These are phyloP conservation scores for Phtheirospermum japonicum DNA, from an alignment of 257 asterid species.

Conservation along the genomic window DNA sequence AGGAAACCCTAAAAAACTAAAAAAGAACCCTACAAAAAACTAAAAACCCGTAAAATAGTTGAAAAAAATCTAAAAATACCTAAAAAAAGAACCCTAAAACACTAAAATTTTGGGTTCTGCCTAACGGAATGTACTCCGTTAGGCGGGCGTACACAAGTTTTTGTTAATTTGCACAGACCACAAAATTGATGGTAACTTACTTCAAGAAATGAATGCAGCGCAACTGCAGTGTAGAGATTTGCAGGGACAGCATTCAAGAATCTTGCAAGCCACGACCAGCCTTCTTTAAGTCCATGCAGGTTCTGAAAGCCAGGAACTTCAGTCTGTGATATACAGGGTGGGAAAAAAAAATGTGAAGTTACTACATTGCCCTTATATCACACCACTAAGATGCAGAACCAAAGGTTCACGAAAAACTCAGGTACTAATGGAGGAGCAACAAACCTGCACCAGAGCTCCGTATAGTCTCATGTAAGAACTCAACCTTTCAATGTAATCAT, in stretches of 20 bases:
- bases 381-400: not conserved
- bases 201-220: conserved; percentile 70
- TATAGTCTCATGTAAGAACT: conserved; percentile 70
- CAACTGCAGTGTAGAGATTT: conserved; percentile 69
- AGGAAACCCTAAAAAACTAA: no score
- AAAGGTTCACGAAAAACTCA: not conserved
- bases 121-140: no score
- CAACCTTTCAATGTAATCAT: conserved; percentile 50
- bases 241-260: conserved; percentile 80
- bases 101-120: no score
- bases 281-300: conserved; percentile 68
- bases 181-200: conserved; percentile 44
- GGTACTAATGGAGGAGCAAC: conserved; percentile 17
- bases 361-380: not conserved
- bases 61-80: no score
- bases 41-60: no score
- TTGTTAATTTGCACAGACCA: not conserved
- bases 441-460: conserved; percentile 94
- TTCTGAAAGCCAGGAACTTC: conserved; percentile 54
- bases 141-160: no score
- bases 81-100: no score
- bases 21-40: no score
- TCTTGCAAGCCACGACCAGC: conserved; percentile 96
- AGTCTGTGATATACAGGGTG: conserved; percentile 57
- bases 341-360: conserved; percentile 10